Evolutionary conservation across 306 rosid species (phyloP), one percentile per base, ranked within the genome.

Genomic region (Morella rubra): DNA sequence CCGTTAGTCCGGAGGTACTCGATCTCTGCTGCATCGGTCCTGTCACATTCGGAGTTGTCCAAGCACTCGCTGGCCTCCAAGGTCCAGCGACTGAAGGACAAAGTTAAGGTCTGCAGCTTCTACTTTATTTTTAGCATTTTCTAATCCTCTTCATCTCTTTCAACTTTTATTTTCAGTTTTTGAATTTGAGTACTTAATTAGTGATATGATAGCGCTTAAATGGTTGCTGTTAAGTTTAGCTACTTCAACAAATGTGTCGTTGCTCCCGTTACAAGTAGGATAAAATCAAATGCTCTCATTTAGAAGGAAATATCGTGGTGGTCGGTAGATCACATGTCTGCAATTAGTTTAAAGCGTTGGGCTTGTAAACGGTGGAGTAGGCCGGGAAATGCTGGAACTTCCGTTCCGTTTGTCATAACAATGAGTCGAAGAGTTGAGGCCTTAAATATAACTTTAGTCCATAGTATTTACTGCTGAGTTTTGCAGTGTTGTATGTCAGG

Each of bases 1-100:
- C 86, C 97, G 76, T 45, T 90, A 80, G 87, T 84, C 19, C 78
- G 96, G 80, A 69, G 98, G 65, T 95, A 87, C 84, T 90, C 97
- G 82, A 80, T 92, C 83, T 89, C 98, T 7, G 49, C 92, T 15
- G 54, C 96, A 18, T 81, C 97, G 73, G 86, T 79, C 71, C 69
- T 82, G 85, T 90, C 92, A 10, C 91, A 84, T 71, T 80, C 88
- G 7, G 89, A 82, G 81, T 79, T 76, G 8, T 54, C 89, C 32
- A 92, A 83, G 76, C 86, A 73, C 71, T 76, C 89, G 50, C 46
- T 86, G 19, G 84, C 75, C 56, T 55, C 86, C 24, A 90, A 95
- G 87, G 82, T 95, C 71, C 92, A 92, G 82, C 85, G 77, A 66
- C 80, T 95, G 79, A 87, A 77, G 85, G 97, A 91, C 51, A 83